Conservation (phyloP, 352 stramenopile species). For the Pythium sukuiense region DNA sequence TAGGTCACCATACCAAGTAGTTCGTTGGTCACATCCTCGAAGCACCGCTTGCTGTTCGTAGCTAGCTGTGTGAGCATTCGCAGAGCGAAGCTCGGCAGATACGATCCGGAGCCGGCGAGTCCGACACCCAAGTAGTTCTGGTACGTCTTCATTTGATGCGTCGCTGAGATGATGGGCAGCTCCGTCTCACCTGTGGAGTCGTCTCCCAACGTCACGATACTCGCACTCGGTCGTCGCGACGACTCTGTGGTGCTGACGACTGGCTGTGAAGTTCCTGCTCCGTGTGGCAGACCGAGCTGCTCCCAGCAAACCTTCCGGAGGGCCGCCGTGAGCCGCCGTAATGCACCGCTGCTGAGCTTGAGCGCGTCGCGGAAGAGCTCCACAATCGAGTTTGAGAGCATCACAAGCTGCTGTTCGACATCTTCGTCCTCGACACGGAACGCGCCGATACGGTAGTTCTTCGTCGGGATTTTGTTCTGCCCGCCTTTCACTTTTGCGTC, state of each 20-base stretch:
- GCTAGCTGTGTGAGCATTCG: conserved; percentile 83
- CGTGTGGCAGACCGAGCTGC: conserved; percentile 57
- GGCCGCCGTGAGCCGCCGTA: conserved; percentile 59
- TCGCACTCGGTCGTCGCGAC: conserved; percentile 6
- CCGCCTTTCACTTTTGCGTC: conserved; percentile 71
- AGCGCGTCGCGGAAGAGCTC: conserved; percentile 80
- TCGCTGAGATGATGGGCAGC: conserved; percentile 39
- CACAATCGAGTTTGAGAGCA: conserved; percentile 83
- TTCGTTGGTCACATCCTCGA: conserved; percentile 76
- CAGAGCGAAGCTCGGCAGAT: conserved; percentile 72
- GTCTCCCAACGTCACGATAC: not conserved
- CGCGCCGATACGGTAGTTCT: conserved; percentile 68
- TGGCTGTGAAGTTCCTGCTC: not conserved
- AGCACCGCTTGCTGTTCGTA: conserved; percentile 67
- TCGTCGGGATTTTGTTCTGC: conserved; percentile 72
- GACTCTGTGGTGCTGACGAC: not conserved
- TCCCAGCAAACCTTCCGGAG: conserved; percentile 71
- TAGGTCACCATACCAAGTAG: conserved; percentile 75
- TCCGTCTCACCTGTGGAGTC: conserved; percentile 24
- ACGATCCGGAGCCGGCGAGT: conserved; percentile 52
- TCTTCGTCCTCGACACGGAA: conserved; percentile 85
- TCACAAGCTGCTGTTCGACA: conserved; percentile 83
- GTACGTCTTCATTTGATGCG: conserved; percentile 80
- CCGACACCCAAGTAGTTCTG: conserved; percentile 77
- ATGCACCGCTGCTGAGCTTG: conserved; percentile 59